These are phyloP conservation scores for Phaeosphaeria sp. DNA, from an alignment of 2,329 filamentous ascomycete genomes.

Conservation along the genomic window DNA sequence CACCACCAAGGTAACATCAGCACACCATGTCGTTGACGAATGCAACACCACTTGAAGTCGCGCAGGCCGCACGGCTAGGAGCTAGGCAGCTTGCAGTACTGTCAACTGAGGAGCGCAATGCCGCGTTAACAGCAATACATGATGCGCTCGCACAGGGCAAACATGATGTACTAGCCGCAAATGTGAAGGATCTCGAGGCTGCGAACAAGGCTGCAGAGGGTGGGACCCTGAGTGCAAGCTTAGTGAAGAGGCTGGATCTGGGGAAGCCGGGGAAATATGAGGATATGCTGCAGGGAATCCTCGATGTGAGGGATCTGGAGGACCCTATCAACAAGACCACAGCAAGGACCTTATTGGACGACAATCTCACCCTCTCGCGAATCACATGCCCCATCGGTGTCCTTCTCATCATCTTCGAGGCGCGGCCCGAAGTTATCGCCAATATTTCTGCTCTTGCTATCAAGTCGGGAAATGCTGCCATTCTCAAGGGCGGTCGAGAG, in stretches of 20 bases:
- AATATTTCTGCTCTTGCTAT: slow-evolving; percentile 96
- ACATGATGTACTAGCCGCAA: slow-evolving; percentile 82
- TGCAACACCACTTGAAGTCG: slow-evolving; percentile 78
- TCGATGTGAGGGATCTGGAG: slow-evolving; percentile 81
- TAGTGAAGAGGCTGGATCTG: slow-evolving; percentile 88
- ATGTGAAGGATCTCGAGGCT: slow-evolving; percentile 78
- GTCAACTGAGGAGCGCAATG: slow-evolving; percentile 76
- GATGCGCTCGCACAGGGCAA: slow-evolving; percentile 72
- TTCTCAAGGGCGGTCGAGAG: slow-evolving; percentile 96
- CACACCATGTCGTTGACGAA: slow-evolving; percentile 80
- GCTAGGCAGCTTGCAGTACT: slow-evolving; percentile 85
- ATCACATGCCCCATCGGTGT: slow-evolving; percentile 95
- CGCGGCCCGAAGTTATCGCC: slow-evolving; percentile 95
- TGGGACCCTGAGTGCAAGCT: slow-evolving; percentile 78
- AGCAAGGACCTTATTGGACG: slow-evolving; percentile 83
- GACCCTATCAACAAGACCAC: slow-evolving; percentile 90
- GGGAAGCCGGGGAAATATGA: slow-evolving; percentile 90
- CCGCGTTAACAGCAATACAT: slow-evolving; percentile 83
- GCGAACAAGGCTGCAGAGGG: slow-evolving; percentile 76
- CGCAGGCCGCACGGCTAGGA: slow-evolving; percentile 77
- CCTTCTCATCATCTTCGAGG: slow-evolving; percentile 98
- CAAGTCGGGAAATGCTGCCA: slow-evolving; percentile 96
- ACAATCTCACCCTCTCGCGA: slow-evolving; percentile 82
- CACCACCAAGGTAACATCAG: slow-evolving; percentile 25
- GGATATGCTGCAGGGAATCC: slow-evolving; percentile 94